Percentiles rank a stretch among this genome's conserved stretches.
Evolutionary conservation across 768 basidiomycete genomes (phyloP).

Genomic region (Naematelia encephala): DNA sequence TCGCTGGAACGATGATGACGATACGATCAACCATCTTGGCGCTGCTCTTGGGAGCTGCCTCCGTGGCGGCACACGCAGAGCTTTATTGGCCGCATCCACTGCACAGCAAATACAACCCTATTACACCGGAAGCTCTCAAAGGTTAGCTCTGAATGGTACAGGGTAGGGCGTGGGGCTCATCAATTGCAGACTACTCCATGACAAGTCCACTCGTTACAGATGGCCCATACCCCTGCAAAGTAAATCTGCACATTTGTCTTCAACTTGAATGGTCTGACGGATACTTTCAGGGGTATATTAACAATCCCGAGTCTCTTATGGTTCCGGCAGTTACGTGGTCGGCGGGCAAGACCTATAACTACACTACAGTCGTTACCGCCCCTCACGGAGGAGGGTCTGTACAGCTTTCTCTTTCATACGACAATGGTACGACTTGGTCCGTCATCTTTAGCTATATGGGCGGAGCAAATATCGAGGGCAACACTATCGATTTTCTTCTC

Average conservation of each 20-base stretch:
- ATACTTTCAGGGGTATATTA: slow-evolving; percentile 33
- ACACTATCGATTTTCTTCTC: slow-evolving; percentile 42
- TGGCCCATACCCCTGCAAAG: slow-evolving; percentile 52
- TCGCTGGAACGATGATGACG: slow-evolving; percentile 4
- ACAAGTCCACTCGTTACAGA: slow-evolving; percentile 45
- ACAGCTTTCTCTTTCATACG: slow-evolving; percentile 52
- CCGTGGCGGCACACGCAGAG: slow-evolving; percentile 30
- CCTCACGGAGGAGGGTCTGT: slow-evolving; percentile 52
- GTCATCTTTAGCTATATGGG: slow-evolving; percentile 50
- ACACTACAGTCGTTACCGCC: slow-evolving; percentile 45
- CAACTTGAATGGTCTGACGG: slow-evolving; percentile 1
- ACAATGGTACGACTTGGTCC: slow-evolving; percentile 51
- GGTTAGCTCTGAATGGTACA: slow-evolving; percentile 13
- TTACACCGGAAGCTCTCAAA: slow-evolving; percentile 16
- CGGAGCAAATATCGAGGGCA: slow-evolving; percentile 45
- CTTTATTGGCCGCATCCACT: slow-evolving; percentile 31
- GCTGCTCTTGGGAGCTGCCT: slow-evolving; percentile 4
- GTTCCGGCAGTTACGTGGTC: slow-evolving; percentile 39
- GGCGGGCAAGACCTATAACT: slow-evolving; percentile 45
- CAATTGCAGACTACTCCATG: slow-evolving; percentile 47
- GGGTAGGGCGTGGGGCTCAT: background rate
- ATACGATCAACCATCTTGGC: background rate
- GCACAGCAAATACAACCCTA: slow-evolving; percentile 22
- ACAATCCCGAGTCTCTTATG: slow-evolving; percentile 33
- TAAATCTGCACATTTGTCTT: slow-evolving; percentile 12